Percentiles rank a stretch among this genome's conserved stretches.
These are phyloP conservation scores for Trametes pubescens DNA, from an alignment of 1,284 basidiomycete species.

Conservation along the genomic window DNA sequence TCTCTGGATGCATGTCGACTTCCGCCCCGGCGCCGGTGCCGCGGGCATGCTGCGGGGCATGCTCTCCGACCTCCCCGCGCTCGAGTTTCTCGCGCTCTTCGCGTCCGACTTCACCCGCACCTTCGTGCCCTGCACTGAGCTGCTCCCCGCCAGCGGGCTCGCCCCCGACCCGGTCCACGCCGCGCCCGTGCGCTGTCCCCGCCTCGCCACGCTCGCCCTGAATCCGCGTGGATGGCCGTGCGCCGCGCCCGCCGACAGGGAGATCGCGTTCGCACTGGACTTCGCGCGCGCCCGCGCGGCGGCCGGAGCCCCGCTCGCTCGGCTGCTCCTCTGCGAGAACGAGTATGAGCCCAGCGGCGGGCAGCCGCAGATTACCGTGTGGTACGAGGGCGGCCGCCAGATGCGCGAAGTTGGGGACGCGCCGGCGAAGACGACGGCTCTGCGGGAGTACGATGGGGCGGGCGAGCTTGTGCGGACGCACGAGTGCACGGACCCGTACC, in stretches of 20 bases:
- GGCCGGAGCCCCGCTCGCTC: neutral
- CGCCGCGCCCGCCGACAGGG: neutral
- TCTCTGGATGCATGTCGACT: neutral
- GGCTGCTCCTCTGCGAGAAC: neutral
- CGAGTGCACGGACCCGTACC: no score
- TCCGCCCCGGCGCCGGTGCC: neutral
- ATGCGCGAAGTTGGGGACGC: no score
- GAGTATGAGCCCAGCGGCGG: neutral
- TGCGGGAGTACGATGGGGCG: neutral
- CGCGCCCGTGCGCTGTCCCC: neutral
- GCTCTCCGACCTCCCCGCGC: neutral
- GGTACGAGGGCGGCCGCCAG: no score
- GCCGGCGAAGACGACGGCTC: neutral
- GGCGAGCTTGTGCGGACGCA: neutral
- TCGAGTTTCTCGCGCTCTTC: slow-evolving; percentile 2
- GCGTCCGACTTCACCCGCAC: neutral
- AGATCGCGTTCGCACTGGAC: neutral
- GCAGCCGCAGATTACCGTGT: neutral
- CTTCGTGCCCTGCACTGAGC: neutral
- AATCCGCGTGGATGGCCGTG: neutral
- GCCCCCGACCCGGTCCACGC: neutral
- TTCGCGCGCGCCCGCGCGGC: neutral
- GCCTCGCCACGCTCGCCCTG: neutral
- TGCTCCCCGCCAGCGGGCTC: neutral
- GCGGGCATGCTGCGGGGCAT: neutral